Conservation (phyloP, 106 monocot species). For the Chionographis japonica region DNA sequence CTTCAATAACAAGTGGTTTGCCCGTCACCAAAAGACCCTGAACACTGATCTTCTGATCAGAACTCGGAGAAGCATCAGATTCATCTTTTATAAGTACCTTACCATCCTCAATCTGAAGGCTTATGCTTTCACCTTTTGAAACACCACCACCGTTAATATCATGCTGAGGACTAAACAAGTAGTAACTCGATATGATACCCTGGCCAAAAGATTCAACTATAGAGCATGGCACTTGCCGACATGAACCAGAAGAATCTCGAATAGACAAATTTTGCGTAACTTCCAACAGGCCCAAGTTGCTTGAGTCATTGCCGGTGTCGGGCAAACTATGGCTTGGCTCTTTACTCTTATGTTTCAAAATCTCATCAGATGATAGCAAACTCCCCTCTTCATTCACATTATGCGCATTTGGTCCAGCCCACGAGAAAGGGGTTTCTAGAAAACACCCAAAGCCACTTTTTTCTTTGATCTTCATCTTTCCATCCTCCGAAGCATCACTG, state of each 20-base stretch:
- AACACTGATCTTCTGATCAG: conserved; percentile 7
- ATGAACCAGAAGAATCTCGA: conserved; percentile 1
- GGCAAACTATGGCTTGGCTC: neutral
- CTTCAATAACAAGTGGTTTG: conserved; percentile 7
- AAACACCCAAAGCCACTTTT: neutral
- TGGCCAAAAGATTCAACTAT: conserved; percentile 57
- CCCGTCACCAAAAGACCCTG: neutral
- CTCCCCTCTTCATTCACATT: neutral
- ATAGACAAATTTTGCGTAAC: neutral
- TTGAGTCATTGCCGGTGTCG: neutral
- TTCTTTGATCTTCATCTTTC: neutral
- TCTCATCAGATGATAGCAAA: neutral
- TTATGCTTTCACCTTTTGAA: neutral
- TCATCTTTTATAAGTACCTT: neutral
- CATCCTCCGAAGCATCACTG: neutral
- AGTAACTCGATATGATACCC: conserved; percentile 27
- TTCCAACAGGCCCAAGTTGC: neutral
- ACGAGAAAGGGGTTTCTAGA: conserved; percentile 1
- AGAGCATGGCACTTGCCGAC: conserved; percentile 11
- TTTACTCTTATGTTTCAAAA: neutral
- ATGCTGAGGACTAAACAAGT: conserved; percentile 9
- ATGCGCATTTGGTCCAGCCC: neutral
- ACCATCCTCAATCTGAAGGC: neutral
- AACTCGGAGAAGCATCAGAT: conserved; percentile 4
- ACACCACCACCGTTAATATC: conserved; percentile 4